phyloP scores from a whole-genome alignment of 1,284 basidiomycete species.

The Phlebopus sp. region DNA sequence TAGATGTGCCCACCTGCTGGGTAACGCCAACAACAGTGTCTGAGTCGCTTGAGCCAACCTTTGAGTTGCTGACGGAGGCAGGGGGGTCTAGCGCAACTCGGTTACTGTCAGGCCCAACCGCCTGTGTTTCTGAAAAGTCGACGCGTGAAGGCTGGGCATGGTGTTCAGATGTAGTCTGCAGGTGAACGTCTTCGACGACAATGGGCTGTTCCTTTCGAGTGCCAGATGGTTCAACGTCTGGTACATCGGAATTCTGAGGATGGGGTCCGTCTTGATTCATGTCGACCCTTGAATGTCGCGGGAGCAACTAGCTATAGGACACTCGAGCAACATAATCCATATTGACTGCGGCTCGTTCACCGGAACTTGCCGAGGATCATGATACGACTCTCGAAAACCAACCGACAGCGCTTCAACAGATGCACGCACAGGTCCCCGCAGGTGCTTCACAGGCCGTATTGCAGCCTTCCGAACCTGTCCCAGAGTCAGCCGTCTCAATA shows the following conservation, averaged over 20 bases:
- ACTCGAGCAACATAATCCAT: neutral
- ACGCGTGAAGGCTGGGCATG: conserved; percentile 6
- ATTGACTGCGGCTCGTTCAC: neutral
- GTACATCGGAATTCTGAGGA: conserved; percentile 3
- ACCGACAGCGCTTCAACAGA: conserved; percentile 6
- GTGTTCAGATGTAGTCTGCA: conserved; percentile 2
- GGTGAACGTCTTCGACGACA: conserved; percentile 9
- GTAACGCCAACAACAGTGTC: conserved; percentile 6
- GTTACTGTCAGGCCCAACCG: neutral
- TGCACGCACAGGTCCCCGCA: conserved; percentile 43
- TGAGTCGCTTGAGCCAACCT: neutral
- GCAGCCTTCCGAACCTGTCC: conserved; percentile 76
- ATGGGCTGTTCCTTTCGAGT: conserved; percentile 7
- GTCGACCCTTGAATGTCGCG: neutral
- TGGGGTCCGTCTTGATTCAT: conserved; percentile 18
- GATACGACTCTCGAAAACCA: neutral
- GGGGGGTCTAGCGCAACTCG: neutral
- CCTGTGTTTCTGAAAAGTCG: conserved; percentile 4
- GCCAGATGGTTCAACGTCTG: conserved; percentile 2
- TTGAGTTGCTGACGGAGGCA: conserved; percentile 3
- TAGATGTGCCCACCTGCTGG: conserved; percentile 4
- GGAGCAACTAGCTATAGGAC: neutral
- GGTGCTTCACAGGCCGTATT: conserved; percentile 72
- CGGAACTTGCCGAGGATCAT: conserved; percentile 26
- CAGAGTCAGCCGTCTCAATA: conserved; percentile 70